Evolutionary conservation across 345 rosid genomes (phyloP), one percentile per base, ranked within the genome.

Genomic region (Dovyalis caffra): DNA sequence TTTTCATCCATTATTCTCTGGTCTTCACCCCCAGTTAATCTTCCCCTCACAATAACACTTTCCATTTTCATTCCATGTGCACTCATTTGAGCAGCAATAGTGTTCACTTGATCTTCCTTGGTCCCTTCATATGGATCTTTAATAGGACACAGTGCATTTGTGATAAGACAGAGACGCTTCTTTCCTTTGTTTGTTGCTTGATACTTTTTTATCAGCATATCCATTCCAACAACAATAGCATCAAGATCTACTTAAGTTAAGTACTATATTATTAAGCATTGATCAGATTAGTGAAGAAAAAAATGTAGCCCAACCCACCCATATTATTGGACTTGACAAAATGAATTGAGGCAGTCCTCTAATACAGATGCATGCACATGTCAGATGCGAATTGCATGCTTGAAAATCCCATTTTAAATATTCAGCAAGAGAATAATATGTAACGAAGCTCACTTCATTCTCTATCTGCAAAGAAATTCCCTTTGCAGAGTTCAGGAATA

Each of bases 171-270:
- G 18, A 95, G 67, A 34, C 91, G 90, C 78, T 95, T 93, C 79
- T 89, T 95, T 75, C 97, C 96, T 82, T 87, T 90, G 83, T 82
- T 76, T n/a, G 84, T 67, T 58, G 37, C 57, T 68, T 84, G 83
- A 79, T 90, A 95, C 74, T 71, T 87, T 79, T 95, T 95, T 68
- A 95, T 92, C 81, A 95, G 79, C 92, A 93, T 88, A 82, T 92
- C 99, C 92, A 95, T 87, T 72, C 98, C 99, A 79, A 93, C 96
- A 81, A 91, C 88, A 70, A 95, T 68, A 73, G 94, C 96, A 87
- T 93, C 99, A 84, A 93, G 86, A 89, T 88, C 98, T 95, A 82
- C 58, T 21, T 31, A 78, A 81, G 92, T 89, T 82, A 95, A 90
- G 93, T 88, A 58, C 57, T 69, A 34, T 70, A 69, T 14, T 29